A percentile compares a stretch with the other conserved stretches of the same genome.
These are phyloP conservation scores for Brassica carinata DNA, from an alignment of 345 rosid genomes.

Conservation along the genomic window DNA sequence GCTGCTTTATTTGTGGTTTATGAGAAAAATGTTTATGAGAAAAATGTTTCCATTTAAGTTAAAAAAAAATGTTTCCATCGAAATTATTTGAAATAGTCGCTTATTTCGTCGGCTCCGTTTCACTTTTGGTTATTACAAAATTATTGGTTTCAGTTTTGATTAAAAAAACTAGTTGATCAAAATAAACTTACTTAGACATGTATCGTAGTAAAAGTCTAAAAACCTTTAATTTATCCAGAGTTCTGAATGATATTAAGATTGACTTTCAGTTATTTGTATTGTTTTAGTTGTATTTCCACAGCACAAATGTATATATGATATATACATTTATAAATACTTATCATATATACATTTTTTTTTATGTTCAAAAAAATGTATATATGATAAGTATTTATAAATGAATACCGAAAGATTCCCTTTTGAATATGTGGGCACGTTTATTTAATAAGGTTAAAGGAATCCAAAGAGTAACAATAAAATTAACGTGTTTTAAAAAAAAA, in stretches of 20 bases:
- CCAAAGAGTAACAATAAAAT: slow-evolving; percentile 17
- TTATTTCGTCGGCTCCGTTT: no score
- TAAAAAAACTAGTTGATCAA: no score
- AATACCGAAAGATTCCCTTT: slow-evolving; percentile 5
- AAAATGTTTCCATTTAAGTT: no score
- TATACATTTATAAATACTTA: no score
- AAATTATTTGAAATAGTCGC: no score
- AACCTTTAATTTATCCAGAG: neutral
- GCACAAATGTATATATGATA: neutral
- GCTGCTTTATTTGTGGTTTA: no score
- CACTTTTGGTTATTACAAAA: no score
- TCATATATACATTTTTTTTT: no score
- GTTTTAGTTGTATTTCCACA: slow-evolving; percentile 10
- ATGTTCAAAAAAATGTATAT: no score
- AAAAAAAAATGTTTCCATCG: no score
- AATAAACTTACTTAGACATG: neutral
- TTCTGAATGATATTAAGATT: neutral
- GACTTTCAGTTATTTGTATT: slow-evolving; percentile 3
- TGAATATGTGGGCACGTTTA: slow-evolving; percentile 21
- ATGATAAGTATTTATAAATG: neutral
- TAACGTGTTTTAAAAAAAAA: neutral
- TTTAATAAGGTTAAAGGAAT: slow-evolving; percentile 20
- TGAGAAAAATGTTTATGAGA: no score
- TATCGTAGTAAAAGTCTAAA: no score
- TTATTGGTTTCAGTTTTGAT: neutral